A percentile compares a stretch with the other conserved stretches of the same genome.
Evolutionary conservation across 2,329 filamentous ascomycete species (phyloP).

Genomic region (Clarireedia paspali): DNA sequence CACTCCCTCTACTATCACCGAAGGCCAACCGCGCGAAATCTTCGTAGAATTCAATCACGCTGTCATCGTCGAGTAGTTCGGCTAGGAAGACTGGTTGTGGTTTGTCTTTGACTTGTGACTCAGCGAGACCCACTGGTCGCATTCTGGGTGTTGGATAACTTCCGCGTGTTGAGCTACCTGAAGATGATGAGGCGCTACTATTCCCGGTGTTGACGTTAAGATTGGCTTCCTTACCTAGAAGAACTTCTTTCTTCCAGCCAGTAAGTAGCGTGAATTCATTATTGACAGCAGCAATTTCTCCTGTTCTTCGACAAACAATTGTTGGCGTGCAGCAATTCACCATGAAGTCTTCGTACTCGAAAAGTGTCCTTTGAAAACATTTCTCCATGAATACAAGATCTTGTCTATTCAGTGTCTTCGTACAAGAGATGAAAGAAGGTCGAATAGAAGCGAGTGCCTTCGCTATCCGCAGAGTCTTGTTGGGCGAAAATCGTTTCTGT

Average conservation of each 20-base stretch:
- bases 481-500: slow-evolving; percentile 67
- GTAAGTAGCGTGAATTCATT: slow-evolving; percentile 96
- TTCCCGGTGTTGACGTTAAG: slow-evolving; percentile 65
- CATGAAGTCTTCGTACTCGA: slow-evolving; percentile 91
- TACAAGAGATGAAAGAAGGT: slow-evolving; percentile 88
- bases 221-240: slow-evolving; percentile 82
- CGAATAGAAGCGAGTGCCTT: slow-evolving; percentile 84
- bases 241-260: slow-evolving; percentile 84
- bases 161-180: slow-evolving; percentile 32
- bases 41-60: slow-evolving; percentile 89
- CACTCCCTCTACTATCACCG: slow-evolving; percentile 78
- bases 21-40: slow-evolving; percentile 91
- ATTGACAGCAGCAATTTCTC: slow-evolving; percentile 89
- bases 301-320: slow-evolving; percentile 83
- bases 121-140: slow-evolving; percentile 35
- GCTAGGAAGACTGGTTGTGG: slow-evolving; percentile 81
- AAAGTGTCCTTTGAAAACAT: slow-evolving; percentile 85
- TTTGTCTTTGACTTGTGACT: slow-evolving; percentile 34
- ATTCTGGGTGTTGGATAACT: slow-evolving; percentile 46
- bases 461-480: slow-evolving; percentile 74
- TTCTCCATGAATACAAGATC: slow-evolving; percentile 98
- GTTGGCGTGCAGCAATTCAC: slow-evolving; percentile 83
- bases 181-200: slow-evolving; percentile 12
- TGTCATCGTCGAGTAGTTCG: slow-evolving; percentile 88
- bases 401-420: slow-evolving; percentile 76